phyloP scores from a whole-genome alignment of 495 filamentous ascomycete species.

The Clohesyomyces aquaticus region DNA sequence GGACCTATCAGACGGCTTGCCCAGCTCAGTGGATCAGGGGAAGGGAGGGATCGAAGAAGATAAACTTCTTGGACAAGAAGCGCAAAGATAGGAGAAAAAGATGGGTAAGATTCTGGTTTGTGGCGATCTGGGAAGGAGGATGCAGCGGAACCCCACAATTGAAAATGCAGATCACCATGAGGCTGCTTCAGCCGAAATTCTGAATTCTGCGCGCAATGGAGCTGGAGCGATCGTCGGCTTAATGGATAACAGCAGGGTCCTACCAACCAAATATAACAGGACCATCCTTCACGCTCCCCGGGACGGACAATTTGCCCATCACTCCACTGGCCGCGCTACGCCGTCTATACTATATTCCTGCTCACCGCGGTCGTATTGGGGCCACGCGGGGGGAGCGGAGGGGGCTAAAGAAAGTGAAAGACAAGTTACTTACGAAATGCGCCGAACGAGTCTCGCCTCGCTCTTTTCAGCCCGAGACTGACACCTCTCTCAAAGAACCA shows the following conservation, averaged over 20 bases:
- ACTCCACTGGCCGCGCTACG: background rate
- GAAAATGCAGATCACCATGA: background rate
- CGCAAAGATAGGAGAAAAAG: constrained; percentile 3
- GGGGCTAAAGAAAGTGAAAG: too few species aligned
- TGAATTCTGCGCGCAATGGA: background rate
- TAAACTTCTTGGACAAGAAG: background rate
- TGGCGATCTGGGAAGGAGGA: background rate
- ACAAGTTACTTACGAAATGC: too few species aligned
- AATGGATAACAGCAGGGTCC: constrained; percentile 6
- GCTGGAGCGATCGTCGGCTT: constrained; percentile 11
- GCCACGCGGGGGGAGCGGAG: background rate
- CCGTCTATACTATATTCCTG: background rate
- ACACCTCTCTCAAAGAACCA: background rate
- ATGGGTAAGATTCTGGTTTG: background rate
- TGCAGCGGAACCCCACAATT: background rate
- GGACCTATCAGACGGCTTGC: constrained; percentile 3
- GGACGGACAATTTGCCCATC: background rate
- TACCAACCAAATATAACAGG: background rate
- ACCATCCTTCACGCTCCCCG: background rate
- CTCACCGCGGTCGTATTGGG: background rate
- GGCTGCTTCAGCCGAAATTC: constrained; percentile 8
- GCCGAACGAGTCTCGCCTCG: background rate
- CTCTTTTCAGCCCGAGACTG: too few species aligned
- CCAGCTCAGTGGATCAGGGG: constrained; percentile 1
- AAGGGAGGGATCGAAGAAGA: background rate